phyloP scores from a whole-genome alignment of 495 filamentous ascomycete species.

The Lichenothelia convexa region DNA sequence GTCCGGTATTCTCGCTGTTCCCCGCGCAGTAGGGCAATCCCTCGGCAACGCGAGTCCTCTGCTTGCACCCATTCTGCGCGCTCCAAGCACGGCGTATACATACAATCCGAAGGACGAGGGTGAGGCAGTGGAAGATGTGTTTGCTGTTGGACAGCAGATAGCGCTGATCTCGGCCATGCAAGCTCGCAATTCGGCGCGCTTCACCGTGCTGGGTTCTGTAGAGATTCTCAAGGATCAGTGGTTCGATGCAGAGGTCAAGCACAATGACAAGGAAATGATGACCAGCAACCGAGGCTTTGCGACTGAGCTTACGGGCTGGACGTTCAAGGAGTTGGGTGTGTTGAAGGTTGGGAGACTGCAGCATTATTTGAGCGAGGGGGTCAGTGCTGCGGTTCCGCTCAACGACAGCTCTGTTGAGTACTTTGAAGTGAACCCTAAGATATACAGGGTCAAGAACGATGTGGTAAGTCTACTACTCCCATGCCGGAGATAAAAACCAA shows the following conservation, averaged over 20 bases:
- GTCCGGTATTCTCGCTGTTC: conserved; percentile 57
- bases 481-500: conserved; percentile 1
- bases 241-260: conserved; percentile 68
- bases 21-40: conserved; percentile 58
- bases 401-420: conserved; percentile 1
- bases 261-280: conserved; percentile 31
- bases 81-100: conserved; percentile 67
- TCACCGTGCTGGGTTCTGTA: conserved; percentile 68
- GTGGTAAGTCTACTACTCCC: conserved; percentile 45
- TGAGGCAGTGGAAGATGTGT: conserved; percentile 57
- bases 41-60: conserved; percentile 59
- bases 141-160: conserved; percentile 67
- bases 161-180: conserved; percentile 68
- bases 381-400: conserved; percentile 20
- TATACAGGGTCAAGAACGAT: conserved; percentile 94
- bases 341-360: conserved; percentile 66
- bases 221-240: conserved; percentile 79
- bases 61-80: conserved; percentile 62
- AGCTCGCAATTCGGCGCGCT: conserved; percentile 79
- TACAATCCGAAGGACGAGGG: conserved; percentile 87
- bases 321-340: conserved; percentile 85
- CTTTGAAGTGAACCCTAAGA: conserved; percentile 51
- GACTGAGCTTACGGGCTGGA: conserved; percentile 67
- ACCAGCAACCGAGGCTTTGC: conserved; percentile 76
- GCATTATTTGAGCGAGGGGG: conserved; percentile 51